These are phyloP conservation scores for Teratosphaeria destructans DNA, from an alignment of 2,329 filamentous ascomycete species.

Conservation along the genomic window DNA sequence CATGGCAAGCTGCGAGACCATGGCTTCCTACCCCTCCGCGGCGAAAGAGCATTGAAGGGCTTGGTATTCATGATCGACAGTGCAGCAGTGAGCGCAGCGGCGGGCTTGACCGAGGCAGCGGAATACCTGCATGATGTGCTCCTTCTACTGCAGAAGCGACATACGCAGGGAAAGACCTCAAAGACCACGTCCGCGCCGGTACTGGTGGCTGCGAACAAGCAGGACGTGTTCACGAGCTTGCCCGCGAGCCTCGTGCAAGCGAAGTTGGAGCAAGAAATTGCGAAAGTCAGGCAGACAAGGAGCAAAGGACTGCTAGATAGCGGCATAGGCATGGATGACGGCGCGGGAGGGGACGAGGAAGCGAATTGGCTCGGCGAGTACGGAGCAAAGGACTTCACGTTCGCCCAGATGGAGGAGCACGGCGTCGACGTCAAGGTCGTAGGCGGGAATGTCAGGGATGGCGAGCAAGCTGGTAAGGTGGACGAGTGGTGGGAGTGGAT, in stretches of 20 bases:
- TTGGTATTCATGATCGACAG: slow-evolving; percentile 88
- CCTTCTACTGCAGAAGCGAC: slow-evolving; percentile 67
- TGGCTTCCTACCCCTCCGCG: slow-evolving; percentile 45
- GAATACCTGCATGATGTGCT: slow-evolving; percentile 83
- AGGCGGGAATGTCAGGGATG: slow-evolving; percentile 59
- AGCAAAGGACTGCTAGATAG: slow-evolving; percentile 76
- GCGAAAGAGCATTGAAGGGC: slow-evolving; percentile 49
- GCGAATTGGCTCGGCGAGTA: slow-evolving; percentile 70
- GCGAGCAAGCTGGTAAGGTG: slow-evolving; percentile 44
- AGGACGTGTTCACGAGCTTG: slow-evolving; percentile 87
- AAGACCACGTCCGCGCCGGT: slow-evolving; percentile 57
- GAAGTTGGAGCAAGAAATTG: slow-evolving; percentile 51
- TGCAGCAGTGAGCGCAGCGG: slow-evolving; percentile 25
- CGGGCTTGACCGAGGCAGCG: slow-evolving; percentile 59
- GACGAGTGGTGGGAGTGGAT: slow-evolving; percentile 90
- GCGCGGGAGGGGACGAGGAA: slow-evolving; percentile 58
- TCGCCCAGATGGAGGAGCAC: slow-evolving; percentile 73
- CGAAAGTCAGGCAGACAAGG: slow-evolving; percentile 62
- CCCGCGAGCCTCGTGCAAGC: slow-evolving; percentile 42
- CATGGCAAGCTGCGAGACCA: slow-evolving; percentile 83
- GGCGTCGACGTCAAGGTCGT: slow-evolving; percentile 67
- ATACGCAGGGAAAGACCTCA: slow-evolving; percentile 45
- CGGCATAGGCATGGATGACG: slow-evolving; percentile 47
- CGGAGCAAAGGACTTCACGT: slow-evolving; percentile 66
- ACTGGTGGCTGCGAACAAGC: slow-evolving; percentile 85